These are phyloP conservation scores for Coprinopsis cinerea DNA, from an alignment of 768 basidiomycete species.

Conservation along the genomic window DNA sequence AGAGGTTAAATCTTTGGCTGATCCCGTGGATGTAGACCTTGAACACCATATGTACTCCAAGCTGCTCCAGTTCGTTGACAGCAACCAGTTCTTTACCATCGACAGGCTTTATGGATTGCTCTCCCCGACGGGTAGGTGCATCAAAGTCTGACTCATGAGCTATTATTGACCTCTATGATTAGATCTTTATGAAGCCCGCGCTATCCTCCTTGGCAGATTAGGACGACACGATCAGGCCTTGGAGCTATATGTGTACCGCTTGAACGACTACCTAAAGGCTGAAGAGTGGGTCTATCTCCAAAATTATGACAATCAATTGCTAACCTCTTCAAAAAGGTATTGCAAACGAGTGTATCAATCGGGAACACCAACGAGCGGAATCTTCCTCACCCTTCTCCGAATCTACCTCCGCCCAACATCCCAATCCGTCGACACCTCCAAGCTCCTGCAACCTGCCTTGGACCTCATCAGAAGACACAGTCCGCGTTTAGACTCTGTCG, in stretches of 20 bases:
- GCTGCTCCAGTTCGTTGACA: slow-evolving; percentile 71
- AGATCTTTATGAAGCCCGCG: slow-evolving; percentile 90
- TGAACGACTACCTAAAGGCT: slow-evolving; percentile 79
- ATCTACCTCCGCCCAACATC: slow-evolving; percentile 79
- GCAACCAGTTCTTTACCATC: slow-evolving; percentile 61
- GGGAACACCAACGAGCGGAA: slow-evolving; percentile 44
- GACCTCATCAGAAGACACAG: slow-evolving; percentile 84
- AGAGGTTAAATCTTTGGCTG: neutral
- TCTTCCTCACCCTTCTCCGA: slow-evolving; percentile 82
- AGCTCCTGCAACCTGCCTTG: slow-evolving; percentile 76
- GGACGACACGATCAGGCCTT: slow-evolving; percentile 91
- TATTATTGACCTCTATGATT: neutral
- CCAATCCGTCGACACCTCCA: slow-evolving; percentile 35
- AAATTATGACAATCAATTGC: neutral
- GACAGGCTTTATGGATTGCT: slow-evolving; percentile 79
- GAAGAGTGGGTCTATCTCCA: slow-evolving; percentile 61
- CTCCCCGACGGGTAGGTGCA: slow-evolving; percentile 65
- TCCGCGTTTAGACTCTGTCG: slow-evolving; percentile 71
- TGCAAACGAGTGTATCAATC: slow-evolving; percentile 78
- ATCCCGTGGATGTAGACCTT: slow-evolving; percentile 31
- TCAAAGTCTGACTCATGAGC: neutral
- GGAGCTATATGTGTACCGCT: slow-evolving; percentile 88
- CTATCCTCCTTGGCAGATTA: slow-evolving; percentile 83
- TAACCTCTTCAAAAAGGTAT: slow-evolving; percentile 48
- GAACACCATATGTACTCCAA: slow-evolving; percentile 62